Conservation (phyloP, 495 filamentous ascomycete genomes). For the Penicillium soppii region DNA sequence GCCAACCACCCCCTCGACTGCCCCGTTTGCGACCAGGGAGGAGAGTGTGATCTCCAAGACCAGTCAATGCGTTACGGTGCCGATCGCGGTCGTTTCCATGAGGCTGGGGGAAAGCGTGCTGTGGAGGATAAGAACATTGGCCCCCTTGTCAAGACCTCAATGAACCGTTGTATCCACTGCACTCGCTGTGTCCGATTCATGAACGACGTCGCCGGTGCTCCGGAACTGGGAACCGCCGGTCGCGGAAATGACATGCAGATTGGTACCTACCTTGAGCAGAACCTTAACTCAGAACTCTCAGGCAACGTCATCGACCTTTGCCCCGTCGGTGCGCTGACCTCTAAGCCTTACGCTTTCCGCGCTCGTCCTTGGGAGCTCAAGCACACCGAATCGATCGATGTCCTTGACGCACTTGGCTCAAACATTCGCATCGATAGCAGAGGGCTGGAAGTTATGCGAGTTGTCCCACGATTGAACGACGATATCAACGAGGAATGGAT, state of each 20-base stretch:
- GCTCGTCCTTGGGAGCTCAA: constrained; percentile 95
- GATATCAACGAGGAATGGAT: constrained; percentile 99
- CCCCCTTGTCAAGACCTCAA: constrained; percentile 98
- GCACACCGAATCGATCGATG: constrained; percentile 90
- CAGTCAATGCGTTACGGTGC: constrained; percentile 98
- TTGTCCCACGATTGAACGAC: constrained; percentile 89
- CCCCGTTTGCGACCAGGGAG: constrained; percentile 97
- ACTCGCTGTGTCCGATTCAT: constrained; percentile 96
- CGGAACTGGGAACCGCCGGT: constrained; percentile 89
- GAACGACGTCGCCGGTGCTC: constrained; percentile 94
- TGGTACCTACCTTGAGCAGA: constrained; percentile 92
- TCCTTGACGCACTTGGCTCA: constrained; percentile 88
- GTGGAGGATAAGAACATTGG: constrained; percentile 99
- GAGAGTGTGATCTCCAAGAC: constrained; percentile 97
- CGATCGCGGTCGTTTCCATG: constrained; percentile 94
- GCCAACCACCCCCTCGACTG: constrained; percentile 98
- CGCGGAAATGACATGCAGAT: constrained; percentile 97
- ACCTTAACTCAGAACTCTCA: constrained; percentile 88
- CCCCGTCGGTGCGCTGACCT: constrained; percentile 92
- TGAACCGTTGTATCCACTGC: constrained; percentile 99
- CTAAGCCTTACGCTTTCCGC: constrained; percentile 96
- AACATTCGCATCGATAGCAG: constrained; percentile 90
- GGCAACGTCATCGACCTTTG: constrained; percentile 98
- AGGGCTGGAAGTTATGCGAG: constrained; percentile 94
- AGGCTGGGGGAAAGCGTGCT: constrained; percentile 89